phyloP scores from a whole-genome alignment of 306 rosid genomes.

The Aeschynomene evenia region DNA sequence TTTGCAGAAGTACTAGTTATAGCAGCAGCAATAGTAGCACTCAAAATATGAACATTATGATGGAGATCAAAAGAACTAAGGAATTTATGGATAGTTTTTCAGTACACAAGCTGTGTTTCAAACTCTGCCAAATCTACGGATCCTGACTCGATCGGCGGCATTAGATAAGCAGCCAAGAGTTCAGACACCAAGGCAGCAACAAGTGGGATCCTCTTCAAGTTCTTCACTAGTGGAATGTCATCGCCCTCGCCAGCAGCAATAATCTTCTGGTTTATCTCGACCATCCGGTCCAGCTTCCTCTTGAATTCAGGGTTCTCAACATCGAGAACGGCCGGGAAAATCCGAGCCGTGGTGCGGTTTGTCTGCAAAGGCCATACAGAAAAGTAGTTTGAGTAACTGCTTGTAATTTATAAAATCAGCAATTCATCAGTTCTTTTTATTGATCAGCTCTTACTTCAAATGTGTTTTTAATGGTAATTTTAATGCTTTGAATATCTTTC shows the following conservation, averaged over 20 bases:
- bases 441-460: neutral
- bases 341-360: slow-evolving; percentile 92
- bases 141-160: slow-evolving; percentile 96
- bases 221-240: slow-evolving; percentile 74
- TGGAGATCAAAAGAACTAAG: slow-evolving; percentile 30
- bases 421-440: neutral
- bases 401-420: neutral
- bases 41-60: slow-evolving; percentile 28
- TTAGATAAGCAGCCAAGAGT: slow-evolving; percentile 80
- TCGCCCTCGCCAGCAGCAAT: slow-evolving; percentile 66
- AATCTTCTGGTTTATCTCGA: slow-evolving; percentile 73
- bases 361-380: slow-evolving; percentile 54
- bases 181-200: slow-evolving; percentile 80
- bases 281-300: slow-evolving; percentile 87
- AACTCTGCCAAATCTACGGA: slow-evolving; percentile 94
- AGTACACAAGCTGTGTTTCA: slow-evolving; percentile 84
- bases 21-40: neutral
- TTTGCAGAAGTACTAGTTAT: slow-evolving; percentile 25
- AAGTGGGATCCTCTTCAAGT: slow-evolving; percentile 88
- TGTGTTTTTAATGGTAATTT: neutral
- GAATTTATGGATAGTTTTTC: slow-evolving; percentile 46
- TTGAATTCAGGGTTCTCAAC: slow-evolving; percentile 98
- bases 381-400: neutral
- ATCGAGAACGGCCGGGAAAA: slow-evolving; percentile 94
- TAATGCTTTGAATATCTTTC: neutral